phyloP scores from a whole-genome alignment of 2,329 filamentous ascomycete species.

The Trichocomaceae sp. region DNA sequence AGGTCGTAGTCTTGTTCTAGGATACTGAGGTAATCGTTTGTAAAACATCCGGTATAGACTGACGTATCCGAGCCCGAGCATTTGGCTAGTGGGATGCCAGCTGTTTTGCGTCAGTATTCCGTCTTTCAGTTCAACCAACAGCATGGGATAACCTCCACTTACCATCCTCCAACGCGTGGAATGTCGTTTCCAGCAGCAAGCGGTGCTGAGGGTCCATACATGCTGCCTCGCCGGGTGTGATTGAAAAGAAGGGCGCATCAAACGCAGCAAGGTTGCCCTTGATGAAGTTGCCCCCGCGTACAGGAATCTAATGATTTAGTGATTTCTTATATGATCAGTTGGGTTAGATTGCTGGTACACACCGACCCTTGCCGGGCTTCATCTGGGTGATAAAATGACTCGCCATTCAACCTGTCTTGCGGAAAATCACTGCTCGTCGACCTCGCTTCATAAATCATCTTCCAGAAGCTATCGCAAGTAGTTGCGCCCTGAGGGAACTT shows the following conservation, averaged over 20 bases:
- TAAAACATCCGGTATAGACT: constrained; percentile 17
- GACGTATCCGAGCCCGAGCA: constrained; percentile 16
- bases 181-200: constrained; percentile 8
- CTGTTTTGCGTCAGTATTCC: not conserved
- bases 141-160: too few species aligned
- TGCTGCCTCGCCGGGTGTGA: constrained; percentile 12
- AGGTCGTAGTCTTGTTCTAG: not conserved
- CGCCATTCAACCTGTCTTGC: not conserved
- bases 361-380: not conserved
- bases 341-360: too few species aligned
- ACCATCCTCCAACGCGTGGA: constrained; percentile 33
- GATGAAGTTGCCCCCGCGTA: not conserved
- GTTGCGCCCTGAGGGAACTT: constrained; percentile 11
- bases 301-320: not conserved
- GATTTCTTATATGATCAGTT: not conserved
- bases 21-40: not conserved
- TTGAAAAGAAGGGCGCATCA: constrained; percentile 15
- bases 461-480: constrained; percentile 10
- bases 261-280: not conserved
- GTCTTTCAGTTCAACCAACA: too few species aligned
- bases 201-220: constrained; percentile 16
- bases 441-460: constrained; percentile 3
- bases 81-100: constrained; percentile 16
- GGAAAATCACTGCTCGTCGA: constrained; percentile 1
- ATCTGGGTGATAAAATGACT: not conserved